Evolutionary conservation across 202 grass and related monocot species (phyloP).

Genomic region (Thinopyrum obtusiflorum): DNA sequence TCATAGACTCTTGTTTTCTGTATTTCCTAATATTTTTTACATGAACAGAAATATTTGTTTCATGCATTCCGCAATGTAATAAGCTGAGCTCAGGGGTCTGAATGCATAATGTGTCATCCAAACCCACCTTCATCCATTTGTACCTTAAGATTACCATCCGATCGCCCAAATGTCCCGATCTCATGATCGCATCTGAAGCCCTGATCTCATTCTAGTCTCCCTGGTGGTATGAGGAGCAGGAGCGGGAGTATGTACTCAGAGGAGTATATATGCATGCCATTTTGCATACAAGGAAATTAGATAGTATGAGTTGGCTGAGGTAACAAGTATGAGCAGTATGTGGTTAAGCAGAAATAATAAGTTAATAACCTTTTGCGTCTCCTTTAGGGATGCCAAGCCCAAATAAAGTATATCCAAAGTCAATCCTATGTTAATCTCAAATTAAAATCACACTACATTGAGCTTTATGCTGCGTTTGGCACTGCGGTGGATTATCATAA

Average conservation of each 20-base stretch:
- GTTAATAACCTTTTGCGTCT: background rate
- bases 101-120: no score
- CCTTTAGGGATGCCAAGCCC: background rate
- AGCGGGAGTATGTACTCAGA: background rate
- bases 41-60: no score
- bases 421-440: background rate
- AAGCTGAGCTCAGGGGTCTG: no score
- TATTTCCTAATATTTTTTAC: no score
- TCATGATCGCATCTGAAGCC: background rate
- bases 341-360: background rate
- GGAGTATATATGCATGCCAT: background rate
- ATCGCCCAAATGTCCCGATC: background rate
- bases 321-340: background rate
- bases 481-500: background rate
- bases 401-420: background rate
- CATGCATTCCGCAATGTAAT: no score
- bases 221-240: background rate
- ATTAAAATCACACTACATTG: background rate
- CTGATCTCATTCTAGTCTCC: background rate
- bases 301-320: background rate
- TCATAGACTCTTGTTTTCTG: no score
- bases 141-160: background rate
- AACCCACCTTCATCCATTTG: no score
- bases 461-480: background rate
- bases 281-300: background rate